phyloP scores from a whole-genome alignment of 805 yeast genomes.

The Suhomyces sp. region DNA sequence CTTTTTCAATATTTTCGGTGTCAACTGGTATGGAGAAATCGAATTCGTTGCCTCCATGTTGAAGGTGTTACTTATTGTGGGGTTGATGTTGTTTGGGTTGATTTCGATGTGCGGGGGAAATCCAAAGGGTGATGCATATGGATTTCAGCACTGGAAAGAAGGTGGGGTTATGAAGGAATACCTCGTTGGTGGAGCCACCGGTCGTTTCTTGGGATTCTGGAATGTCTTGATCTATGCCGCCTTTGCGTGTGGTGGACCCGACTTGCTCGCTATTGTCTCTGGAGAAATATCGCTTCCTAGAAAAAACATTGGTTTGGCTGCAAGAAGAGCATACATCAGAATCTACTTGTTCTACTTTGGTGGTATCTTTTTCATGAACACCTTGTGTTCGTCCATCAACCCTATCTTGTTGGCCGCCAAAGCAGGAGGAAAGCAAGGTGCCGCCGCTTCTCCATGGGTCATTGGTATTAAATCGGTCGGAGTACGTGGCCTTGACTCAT shows the following conservation, averaged over 20 bases:
- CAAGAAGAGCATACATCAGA: constrained; percentile 32
- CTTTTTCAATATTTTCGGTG: constrained; percentile 42
- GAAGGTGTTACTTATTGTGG: constrained; percentile 37
- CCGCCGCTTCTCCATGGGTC: constrained; percentile 38
- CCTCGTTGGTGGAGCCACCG: constrained; percentile 48
- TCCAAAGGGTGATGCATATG: constrained; percentile 32
- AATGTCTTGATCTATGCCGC: constrained; percentile 62
- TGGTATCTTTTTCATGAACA: constrained; percentile 37
- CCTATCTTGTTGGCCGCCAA: constrained; percentile 25
- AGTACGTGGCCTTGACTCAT: constrained; percentile 31
- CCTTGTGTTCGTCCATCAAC: constrained; percentile 33
- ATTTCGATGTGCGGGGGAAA: constrained; percentile 39
- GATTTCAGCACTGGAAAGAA: constrained; percentile 33
- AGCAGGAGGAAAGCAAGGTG: constrained; percentile 32
- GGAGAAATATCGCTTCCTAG: constrained; percentile 47
- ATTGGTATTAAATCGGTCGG: constrained; percentile 35
- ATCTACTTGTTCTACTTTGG: constrained; percentile 36
- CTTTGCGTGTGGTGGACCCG: constrained; percentile 58
- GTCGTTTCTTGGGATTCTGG: constrained; percentile 63
- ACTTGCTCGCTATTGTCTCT: constrained; percentile 29
- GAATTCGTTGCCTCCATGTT: constrained; percentile 47
- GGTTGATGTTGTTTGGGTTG: constrained; percentile 36
- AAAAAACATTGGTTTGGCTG: constrained; percentile 32
- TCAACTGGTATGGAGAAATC: constrained; percentile 52
- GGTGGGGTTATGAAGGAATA: constrained; percentile 32